Conservation (phyloP, 345 rosid species). For the Limnanthes douglasii region DNA sequence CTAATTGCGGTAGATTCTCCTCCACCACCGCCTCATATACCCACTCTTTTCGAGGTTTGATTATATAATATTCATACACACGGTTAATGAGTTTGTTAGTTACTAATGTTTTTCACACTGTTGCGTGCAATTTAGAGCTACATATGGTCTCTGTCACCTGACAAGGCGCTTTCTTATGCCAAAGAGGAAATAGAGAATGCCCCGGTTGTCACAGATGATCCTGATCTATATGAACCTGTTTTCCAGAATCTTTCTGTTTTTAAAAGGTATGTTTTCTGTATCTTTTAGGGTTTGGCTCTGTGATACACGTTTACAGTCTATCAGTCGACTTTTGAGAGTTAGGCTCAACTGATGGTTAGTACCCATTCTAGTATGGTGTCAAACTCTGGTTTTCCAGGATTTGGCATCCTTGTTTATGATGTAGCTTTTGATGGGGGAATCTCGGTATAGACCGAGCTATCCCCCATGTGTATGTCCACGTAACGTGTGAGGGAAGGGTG, state of each 20-base stretch:
- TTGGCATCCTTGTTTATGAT: too few species aligned
- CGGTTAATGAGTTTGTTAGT: neutral
- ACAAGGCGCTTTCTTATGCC: slow-evolving; percentile 53
- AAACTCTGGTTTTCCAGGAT: too few species aligned
- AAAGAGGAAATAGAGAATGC: slow-evolving; percentile 45
- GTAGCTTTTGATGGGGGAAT: too few species aligned
- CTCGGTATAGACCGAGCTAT: neutral
- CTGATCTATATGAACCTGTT: slow-evolving; percentile 37
- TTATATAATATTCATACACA: neutral
- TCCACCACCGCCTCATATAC: slow-evolving; percentile 22
- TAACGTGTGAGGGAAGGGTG: too few species aligned
- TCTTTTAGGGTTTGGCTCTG: neutral
- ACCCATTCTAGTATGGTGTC: too few species aligned
- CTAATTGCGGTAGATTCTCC: slow-evolving; percentile 10
- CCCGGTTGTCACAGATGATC: slow-evolving; percentile 23
- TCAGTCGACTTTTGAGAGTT: too few species aligned
- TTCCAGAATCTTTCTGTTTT: slow-evolving; percentile 59
- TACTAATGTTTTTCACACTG: slow-evolving; percentile 1
- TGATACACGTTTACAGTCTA: neutral
- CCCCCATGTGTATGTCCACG: neutral
- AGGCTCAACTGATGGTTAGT: too few species aligned
- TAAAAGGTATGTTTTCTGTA: slow-evolving; percentile 28
- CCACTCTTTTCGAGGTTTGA: slow-evolving; percentile 37
- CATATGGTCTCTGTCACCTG: slow-evolving; percentile 41
- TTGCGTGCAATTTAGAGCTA: slow-evolving; percentile 25